phyloP scores from a whole-genome alignment of 768 basidiomycete species.

The Phanerochaete carnosa region DNA sequence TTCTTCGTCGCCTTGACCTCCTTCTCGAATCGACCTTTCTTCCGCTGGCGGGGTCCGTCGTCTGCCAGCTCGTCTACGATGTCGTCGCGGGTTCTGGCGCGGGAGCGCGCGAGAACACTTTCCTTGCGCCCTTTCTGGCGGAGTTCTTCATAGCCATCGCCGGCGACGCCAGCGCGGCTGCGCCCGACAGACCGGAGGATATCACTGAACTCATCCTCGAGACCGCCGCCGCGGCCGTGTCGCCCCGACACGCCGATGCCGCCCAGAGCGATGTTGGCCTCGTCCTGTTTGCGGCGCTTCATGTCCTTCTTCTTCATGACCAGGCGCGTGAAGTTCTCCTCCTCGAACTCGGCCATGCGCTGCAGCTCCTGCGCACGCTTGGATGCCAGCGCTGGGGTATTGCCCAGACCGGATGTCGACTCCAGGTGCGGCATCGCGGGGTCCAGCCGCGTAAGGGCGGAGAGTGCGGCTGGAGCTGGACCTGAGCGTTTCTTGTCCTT shows the following conservation, averaged over 20 bases:
- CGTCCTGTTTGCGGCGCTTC: constrained; percentile 68
- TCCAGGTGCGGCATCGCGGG: constrained; percentile 66
- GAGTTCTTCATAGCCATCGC: constrained; percentile 83
- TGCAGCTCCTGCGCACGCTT: constrained; percentile 77
- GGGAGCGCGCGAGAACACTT: constrained; percentile 57
- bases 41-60: constrained; percentile 31
- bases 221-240: constrained; percentile 58
- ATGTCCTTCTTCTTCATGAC: constrained; percentile 89
- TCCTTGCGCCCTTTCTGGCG: constrained; percentile 64
- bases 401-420: constrained; percentile 69
- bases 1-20: constrained; percentile 36
- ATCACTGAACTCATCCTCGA: constrained; percentile 85
- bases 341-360: constrained; percentile 85
- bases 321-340: constrained; percentile 89
- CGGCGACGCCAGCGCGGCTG: constrained; percentile 34
- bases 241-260: constrained; percentile 51
- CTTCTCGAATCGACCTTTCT: constrained; percentile 42
- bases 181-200: constrained; percentile 62
- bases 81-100: constrained; percentile 33
- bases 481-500: constrained; percentile 48
- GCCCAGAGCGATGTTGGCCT: constrained; percentile 85
- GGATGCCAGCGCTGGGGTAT: constrained; percentile 54
- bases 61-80: constrained; percentile 27
- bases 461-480: constrained; percentile 63
- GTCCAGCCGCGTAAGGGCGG: constrained; percentile 46